These are phyloP conservation scores for Fimicolochytrium jonesii DNA, from an alignment of 192 early-diverging fungal species.

Conservation along the genomic window DNA sequence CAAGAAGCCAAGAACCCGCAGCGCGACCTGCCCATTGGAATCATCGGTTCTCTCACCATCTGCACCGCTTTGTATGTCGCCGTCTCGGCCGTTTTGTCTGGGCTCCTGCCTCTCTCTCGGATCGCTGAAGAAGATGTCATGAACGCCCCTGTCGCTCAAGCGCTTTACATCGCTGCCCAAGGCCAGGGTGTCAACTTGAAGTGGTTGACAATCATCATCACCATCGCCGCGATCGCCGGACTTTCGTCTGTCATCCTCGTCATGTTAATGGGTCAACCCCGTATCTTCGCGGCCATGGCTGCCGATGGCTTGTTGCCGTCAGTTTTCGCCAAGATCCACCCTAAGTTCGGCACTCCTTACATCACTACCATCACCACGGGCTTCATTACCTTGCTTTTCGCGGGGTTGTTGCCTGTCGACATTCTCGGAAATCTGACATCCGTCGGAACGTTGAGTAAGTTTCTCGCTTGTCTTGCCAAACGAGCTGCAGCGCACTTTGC, in stretches of 20 bases:
- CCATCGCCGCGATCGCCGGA: slow-evolving; percentile 72
- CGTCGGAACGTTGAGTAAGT: slow-evolving; percentile 69
- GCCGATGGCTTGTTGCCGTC: slow-evolving; percentile 76
- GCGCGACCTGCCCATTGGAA: slow-evolving; percentile 81
- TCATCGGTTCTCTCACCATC: slow-evolving; percentile 70
- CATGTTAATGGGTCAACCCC: slow-evolving; percentile 74
- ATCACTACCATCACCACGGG: slow-evolving; percentile 67
- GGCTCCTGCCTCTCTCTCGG: slow-evolving; percentile 45
- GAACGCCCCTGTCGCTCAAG: slow-evolving; percentile 55
- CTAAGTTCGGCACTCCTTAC: slow-evolving; percentile 69
- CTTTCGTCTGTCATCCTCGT: slow-evolving; percentile 77
- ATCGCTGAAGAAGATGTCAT: background rate
- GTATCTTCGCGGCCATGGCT: slow-evolving; percentile 85
- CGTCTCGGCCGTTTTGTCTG: slow-evolving; percentile 65
- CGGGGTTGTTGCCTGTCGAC: slow-evolving; percentile 74
- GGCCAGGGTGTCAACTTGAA: slow-evolving; percentile 34
- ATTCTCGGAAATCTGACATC: slow-evolving; percentile 82
- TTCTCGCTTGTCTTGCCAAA: background rate
- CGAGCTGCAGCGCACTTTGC: background rate
- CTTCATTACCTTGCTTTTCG: slow-evolving; percentile 57
- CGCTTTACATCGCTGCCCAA: slow-evolving; percentile 20
- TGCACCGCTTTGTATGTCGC: slow-evolving; percentile 78
- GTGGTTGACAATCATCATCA: slow-evolving; percentile 76
- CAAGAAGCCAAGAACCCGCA: slow-evolving; percentile 78
- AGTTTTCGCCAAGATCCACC: slow-evolving; percentile 67